phyloP scores from a whole-genome alignment of 2,329 filamentous ascomycete species.

The Fusarium sp. region DNA sequence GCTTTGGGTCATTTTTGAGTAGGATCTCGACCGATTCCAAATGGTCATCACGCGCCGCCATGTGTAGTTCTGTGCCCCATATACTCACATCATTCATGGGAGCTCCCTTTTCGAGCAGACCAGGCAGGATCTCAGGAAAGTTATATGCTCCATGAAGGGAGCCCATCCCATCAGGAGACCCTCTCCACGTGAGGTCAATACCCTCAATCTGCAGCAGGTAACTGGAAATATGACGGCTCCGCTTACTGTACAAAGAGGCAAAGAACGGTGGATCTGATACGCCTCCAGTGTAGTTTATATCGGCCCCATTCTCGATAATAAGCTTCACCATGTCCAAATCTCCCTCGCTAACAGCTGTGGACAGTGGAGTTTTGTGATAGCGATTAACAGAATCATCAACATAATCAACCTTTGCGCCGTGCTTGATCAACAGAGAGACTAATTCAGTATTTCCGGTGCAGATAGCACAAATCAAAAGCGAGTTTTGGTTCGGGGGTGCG shows the following conservation, averaged over 20 bases:
- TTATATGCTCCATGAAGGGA: background rate
- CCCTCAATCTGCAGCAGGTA: background rate
- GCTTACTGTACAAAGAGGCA: background rate
- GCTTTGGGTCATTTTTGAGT: background rate
- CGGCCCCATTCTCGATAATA: background rate
- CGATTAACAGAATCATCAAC: background rate
- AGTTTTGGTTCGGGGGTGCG: background rate
- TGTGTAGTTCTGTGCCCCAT: background rate
- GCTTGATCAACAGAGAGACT: background rate
- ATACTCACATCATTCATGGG: background rate
- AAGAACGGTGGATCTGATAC: background rate
- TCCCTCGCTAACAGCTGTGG: background rate
- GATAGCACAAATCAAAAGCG: background rate
- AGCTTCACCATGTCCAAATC: constrained; percentile 5
- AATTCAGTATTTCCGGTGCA: background rate
- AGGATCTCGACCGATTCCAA: background rate
- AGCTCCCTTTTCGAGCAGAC: background rate
- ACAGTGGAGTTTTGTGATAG: background rate
- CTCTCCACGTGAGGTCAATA: background rate
- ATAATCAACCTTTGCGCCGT: background rate
- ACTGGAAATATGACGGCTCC: background rate
- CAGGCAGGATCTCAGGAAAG: background rate
- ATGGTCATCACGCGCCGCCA: background rate
- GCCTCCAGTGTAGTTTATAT: background rate
- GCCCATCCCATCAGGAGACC: background rate